Evolutionary conservation across 108 stramenopile genomes (phyloP).

Genomic region (Cylindrotheca closterium): DNA sequence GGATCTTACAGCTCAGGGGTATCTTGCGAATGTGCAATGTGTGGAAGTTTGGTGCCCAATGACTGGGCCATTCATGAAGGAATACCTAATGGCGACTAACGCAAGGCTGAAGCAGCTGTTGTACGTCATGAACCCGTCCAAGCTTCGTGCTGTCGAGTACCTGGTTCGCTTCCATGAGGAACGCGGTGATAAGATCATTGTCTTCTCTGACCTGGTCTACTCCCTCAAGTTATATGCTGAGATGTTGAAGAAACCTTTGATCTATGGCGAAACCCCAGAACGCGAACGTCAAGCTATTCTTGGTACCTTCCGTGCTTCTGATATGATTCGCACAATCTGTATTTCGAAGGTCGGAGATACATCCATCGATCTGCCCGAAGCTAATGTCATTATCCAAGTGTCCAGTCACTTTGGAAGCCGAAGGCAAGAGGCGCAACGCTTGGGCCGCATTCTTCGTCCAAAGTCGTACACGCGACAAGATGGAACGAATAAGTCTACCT

Average conservation of each 20-base stretch:
- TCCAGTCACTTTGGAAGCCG: constrained; percentile 97
- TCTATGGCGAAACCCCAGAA: constrained; percentile 96
- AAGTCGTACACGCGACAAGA: constrained; percentile 88
- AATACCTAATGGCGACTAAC: constrained; percentile 85
- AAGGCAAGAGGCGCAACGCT: constrained; percentile 98
- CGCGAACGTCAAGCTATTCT: constrained; percentile 92
- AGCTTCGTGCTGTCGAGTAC: constrained; percentile 90
- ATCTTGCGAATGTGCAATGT: constrained; percentile 98
- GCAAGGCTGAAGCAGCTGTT: constrained; percentile 87
- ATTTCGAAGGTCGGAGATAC: constrained; percentile 98
- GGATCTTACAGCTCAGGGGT: constrained; percentile 97
- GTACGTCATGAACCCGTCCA: constrained; percentile 98
- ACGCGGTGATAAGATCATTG: constrained; percentile 97
- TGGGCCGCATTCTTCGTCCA: constrained; percentile 97
- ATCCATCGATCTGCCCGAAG: constrained; percentile 98
- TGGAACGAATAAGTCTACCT: constrained; percentile 87
- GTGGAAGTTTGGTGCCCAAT: constrained; percentile 99
- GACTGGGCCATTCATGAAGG: constrained; percentile 95
- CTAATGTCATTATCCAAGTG: constrained; percentile 99
- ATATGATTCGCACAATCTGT: constrained; percentile 91
- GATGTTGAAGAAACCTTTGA: constrained; percentile 83
- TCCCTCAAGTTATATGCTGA: constrained; percentile 88
- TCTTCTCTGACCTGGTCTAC: constrained; percentile 96
- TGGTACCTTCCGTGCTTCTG: constrained; percentile 83
- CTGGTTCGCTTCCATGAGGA: constrained; percentile 92